phyloP scores from a whole-genome alignment of 768 basidiomycete genomes.

The Boletus barrowsii region DNA sequence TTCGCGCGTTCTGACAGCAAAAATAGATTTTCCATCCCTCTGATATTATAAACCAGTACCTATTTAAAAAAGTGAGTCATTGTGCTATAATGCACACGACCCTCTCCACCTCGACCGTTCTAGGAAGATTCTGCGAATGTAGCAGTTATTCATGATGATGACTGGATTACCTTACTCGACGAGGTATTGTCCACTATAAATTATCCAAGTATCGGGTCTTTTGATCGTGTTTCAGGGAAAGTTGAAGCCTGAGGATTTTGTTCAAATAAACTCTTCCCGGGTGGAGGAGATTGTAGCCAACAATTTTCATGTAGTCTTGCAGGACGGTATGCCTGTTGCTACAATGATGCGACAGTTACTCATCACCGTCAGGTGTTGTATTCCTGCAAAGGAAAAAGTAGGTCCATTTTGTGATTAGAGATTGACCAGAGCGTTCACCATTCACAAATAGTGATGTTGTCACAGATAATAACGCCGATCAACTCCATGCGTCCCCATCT shows the following conservation, averaged over 20 bases:
- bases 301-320: not conserved
- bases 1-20: not conserved
- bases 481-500: not conserved
- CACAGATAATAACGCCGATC: not conserved
- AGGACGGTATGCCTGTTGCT: not conserved
- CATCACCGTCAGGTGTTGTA: not conserved
- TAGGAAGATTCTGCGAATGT: not conserved
- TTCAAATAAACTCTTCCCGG: not conserved
- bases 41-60: slow-evolving; percentile 9
- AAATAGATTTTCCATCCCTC: slow-evolving; percentile 10
- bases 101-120: not conserved
- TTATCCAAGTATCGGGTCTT: not conserved
- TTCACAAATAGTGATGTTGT: not conserved
- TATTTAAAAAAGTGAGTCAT: not conserved
- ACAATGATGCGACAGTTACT: not conserved
- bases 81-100: not conserved
- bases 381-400: not conserved
- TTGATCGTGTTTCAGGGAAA: not conserved
- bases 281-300: not conserved
- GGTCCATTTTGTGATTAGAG: not conserved
- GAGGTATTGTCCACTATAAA: too few relatives aligned
- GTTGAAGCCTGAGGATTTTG: not conserved
- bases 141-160: slow-evolving; percentile 7
- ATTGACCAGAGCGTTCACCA: not conserved
- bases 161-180: not conserved